These are phyloP conservation scores for Escallonia herrerae DNA, from an alignment of 129 eudicot species.

Conservation along the genomic window DNA sequence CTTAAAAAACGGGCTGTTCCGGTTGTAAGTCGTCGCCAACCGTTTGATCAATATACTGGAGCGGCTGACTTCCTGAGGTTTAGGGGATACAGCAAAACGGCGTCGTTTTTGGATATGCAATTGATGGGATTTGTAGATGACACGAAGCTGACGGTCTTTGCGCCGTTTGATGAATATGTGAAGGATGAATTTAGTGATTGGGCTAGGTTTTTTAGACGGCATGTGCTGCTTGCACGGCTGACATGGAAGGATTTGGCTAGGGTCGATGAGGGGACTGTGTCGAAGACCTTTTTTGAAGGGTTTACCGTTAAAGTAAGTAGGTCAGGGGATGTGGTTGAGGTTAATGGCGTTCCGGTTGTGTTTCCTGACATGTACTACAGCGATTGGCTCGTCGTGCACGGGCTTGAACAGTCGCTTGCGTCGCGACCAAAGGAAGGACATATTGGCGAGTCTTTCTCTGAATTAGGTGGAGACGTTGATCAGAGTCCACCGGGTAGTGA, in stretches of 20 bases:
- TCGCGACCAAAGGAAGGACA: background rate
- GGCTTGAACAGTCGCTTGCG: background rate
- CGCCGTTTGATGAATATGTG: background rate
- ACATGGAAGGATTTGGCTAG: background rate
- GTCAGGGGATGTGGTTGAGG: background rate
- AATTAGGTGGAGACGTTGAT: background rate
- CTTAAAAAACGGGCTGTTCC: background rate
- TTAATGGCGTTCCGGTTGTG: background rate
- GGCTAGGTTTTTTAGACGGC: background rate
- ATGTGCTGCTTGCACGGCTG: background rate
- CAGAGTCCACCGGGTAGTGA: background rate
- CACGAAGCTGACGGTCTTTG: background rate
- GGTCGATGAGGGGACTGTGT: background rate
- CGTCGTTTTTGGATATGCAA: background rate
- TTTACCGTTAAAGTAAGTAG: background rate
- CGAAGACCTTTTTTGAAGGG: background rate
- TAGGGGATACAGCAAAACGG: background rate
- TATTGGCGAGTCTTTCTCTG: background rate
- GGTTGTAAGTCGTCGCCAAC: background rate
- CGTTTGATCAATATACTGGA: background rate
- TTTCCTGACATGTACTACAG: background rate
- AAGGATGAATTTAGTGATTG: background rate
- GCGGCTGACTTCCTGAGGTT: background rate
- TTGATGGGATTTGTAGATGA: background rate
- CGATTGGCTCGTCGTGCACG: slow-evolving; percentile 3